These are phyloP conservation scores for Globisporangium cystogenes DNA, from an alignment of 352 stramenopile species.

Conservation along the genomic window DNA sequence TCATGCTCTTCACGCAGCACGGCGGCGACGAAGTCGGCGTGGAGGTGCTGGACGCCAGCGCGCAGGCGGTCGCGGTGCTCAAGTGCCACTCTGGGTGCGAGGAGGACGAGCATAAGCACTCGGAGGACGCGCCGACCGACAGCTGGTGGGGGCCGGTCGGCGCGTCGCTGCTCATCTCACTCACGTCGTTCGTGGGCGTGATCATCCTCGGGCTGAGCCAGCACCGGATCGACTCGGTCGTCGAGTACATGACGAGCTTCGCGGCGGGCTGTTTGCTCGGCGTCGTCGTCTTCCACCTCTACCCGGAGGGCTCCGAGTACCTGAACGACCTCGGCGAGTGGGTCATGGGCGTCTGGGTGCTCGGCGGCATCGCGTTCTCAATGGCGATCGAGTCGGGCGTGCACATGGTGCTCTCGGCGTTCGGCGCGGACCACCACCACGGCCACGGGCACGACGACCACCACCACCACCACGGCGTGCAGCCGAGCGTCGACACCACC, in stretches of 20 bases:
- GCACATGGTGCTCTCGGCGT: constrained; percentile 19
- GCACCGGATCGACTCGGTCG: constrained; percentile 8
- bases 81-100: constrained; percentile 8
- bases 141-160: constrained; percentile 18
- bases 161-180: constrained; percentile 15
- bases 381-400: constrained; percentile 25
- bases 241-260: constrained; percentile 20
- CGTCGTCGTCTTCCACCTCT: constrained; percentile 35
- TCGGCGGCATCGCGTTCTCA: constrained; percentile 23
- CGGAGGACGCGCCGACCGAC: not conserved
- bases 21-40: constrained; percentile 13
- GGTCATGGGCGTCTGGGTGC: constrained; percentile 24
- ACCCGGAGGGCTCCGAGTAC: constrained; percentile 27
- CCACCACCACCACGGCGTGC: constrained; percentile 6
- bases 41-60: not conserved
- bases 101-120: not conserved
- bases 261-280: constrained; percentile 23
- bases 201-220: constrained; percentile 15
- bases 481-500: not conserved
- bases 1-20: constrained; percentile 23
- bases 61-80: not conserved
- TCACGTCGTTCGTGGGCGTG: constrained; percentile 17
- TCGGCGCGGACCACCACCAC: constrained; percentile 16
- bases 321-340: constrained; percentile 21
- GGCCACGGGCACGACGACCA: constrained; percentile 5